Evolutionary conservation across 139 green algal genomes (phyloP).

Genomic region (Coelastrella sp.): DNA sequence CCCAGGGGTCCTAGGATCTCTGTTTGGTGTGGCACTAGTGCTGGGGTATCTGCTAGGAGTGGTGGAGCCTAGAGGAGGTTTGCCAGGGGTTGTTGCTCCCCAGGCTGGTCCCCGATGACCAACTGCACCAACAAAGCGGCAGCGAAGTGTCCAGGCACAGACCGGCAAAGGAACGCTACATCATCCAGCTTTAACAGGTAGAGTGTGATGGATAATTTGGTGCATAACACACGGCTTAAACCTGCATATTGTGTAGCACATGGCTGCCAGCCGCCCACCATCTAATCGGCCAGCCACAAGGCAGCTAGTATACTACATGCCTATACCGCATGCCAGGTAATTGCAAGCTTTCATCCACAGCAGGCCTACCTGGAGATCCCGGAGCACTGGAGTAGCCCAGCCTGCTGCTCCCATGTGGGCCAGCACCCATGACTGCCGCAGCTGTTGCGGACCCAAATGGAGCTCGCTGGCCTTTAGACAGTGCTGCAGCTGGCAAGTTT

Average conservation of each 20-base stretch:
- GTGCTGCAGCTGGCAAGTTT: constrained; percentile 34
- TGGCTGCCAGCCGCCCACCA: not conserved
- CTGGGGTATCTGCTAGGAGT: not conserved
- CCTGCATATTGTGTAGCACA: not conserved
- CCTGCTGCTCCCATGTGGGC: not conserved
- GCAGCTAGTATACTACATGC: not conserved
- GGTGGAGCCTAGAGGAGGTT: not conserved
- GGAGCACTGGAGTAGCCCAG: not conserved
- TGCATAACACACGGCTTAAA: too few species aligned
- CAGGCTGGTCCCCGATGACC: not conserved
- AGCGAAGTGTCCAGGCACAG: too few species aligned
- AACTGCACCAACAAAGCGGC: not conserved
- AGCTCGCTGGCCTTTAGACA: not conserved
- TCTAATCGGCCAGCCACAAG: too few species aligned
- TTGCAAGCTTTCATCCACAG: not conserved
- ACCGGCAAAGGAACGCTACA: too few species aligned
- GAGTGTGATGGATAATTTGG: too few species aligned
- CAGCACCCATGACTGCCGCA: not conserved
- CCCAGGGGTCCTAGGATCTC: not conserved
- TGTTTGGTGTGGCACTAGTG: not conserved
- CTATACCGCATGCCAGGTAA: not conserved
- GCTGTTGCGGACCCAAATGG: constrained; percentile 22
- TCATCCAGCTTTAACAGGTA: too few species aligned
- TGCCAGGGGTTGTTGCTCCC: not conserved
- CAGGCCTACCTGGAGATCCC: constrained; percentile 18